Base-by-base conservation (phyloP, 1,284 basidiomycete species). In the Sutorius eximius region DNA sequence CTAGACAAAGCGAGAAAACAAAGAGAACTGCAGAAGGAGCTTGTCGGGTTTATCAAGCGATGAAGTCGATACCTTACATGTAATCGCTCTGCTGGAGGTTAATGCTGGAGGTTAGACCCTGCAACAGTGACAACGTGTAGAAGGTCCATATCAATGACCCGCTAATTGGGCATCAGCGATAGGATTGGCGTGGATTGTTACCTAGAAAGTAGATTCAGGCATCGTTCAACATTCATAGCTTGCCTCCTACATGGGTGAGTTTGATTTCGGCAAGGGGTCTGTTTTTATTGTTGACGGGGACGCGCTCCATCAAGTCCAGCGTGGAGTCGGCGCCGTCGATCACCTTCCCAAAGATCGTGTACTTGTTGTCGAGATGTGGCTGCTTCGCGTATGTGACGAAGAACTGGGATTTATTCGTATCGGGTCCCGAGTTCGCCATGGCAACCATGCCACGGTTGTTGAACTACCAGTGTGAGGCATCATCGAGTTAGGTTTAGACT, bases 131-230 rank as follows among this genome's bases (percentile, higher is more conserved):
- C 48, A 27, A 41, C 41, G 29, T 46, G 43, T 53, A 49, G 40
- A 45, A 29, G 13, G 33, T 18, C 20, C 44, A 20, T 40, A 32
- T 69, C 57, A 70, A 54, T 61, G 73, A 36, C 61, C 66, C 45
- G 66, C 72, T 22, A 89, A 70, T 56, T 76, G 70, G 11, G 85
- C 82, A 63, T 93, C 87, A 27, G 93, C 93, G 55, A 95, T 84
- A 10, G 96, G 96, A 72, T 99, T 99, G 33, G 95, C 91, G 69
- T 99, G 96, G 33, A 98, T 90, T 11, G 92, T 95, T 37, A 97
- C 77, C 91, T 95, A 70, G 29, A 57, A 53, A 57, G 51, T 18
- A 34, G 24, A 27, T 50, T 57, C 36, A 59, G 57, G 7, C 1
- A 32, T 30, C 18, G 13, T 45, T 49, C 29, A 3, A 40, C 34